A percentile compares a stretch with the other conserved stretches of the same genome.
Evolutionary conservation across 306 rosid genomes (phyloP).

Genomic region (Rubus idaeus): DNA sequence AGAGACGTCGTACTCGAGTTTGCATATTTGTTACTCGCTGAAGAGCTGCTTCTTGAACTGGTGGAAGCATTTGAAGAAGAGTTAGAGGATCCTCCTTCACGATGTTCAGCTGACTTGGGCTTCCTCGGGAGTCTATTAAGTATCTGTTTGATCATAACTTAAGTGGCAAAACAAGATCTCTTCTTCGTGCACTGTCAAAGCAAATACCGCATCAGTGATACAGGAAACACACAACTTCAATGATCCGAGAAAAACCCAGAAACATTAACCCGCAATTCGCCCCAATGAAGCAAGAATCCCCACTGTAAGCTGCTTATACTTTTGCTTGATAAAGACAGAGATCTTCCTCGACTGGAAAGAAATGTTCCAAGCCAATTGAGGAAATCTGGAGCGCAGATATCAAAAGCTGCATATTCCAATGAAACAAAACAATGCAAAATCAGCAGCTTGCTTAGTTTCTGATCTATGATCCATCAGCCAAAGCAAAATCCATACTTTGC

Average conservation of each 20-base stretch:
- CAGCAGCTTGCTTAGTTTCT: not conserved
- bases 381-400: slow-evolving; percentile 30
- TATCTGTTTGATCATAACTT: slow-evolving; percentile 90
- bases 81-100: slow-evolving; percentile 71
- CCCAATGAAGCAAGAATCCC: slow-evolving; percentile 27
- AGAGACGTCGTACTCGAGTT: slow-evolving; percentile 45
- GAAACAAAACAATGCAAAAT: slow-evolving; percentile 31
- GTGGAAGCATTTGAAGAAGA: slow-evolving; percentile 63
- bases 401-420: slow-evolving; percentile 36
- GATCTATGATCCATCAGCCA: slow-evolving; percentile 14
- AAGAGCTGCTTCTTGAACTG: slow-evolving; percentile 51
- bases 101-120: slow-evolving; percentile 73
- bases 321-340: slow-evolving; percentile 30
- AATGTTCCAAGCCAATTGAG: slow-evolving; percentile 32
- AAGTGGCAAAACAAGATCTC: slow-evolving; percentile 28
- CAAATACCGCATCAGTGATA: slow-evolving; percentile 35
- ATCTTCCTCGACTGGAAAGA: slow-evolving; percentile 22
- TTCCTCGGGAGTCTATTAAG: slow-evolving; percentile 86
- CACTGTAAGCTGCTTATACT: slow-evolving; percentile 26
- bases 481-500: not conserved
- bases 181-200: slow-evolving; percentile 36
- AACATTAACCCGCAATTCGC: slow-evolving; percentile 31
- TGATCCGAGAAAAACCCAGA: slow-evolving; percentile 21
- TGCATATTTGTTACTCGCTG: slow-evolving; percentile 42
- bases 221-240: slow-evolving; percentile 20